Evolutionary conservation across 2,329 filamentous ascomycete species (phyloP), one percentile per base, ranked within the genome.

Genomic region (Colletotrichum costaricense): DNA sequence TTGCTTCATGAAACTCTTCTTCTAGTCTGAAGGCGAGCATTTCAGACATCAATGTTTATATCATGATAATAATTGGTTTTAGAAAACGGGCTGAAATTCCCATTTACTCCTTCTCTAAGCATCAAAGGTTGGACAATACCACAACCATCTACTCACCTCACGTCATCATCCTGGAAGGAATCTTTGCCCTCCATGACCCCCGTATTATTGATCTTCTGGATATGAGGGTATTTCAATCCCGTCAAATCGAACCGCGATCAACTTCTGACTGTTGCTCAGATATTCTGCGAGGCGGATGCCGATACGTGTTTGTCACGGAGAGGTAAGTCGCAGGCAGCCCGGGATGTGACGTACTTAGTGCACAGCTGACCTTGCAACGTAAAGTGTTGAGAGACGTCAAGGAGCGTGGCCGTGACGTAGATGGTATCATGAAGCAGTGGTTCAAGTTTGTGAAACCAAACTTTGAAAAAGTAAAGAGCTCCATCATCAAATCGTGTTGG

Each of bases 361-460:
- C 54, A 60, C 26, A 46, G 49, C 74, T 75, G 63, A 67, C 63
- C 67, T 68, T 22, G 55, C 67, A 76, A 46, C 4, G 1, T 24
- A 5, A 74, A 95, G 93, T 97, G 76, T 86, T 95, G 49, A 93
- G 97, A 79, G 97, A 99, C 83, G 94, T 98, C 26, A 91, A 91
- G 78, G 94, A 98, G 78, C 92, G 97, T 78, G 96, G 94, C 3
- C 90, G 97, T 80, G 96, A 98, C 79, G 93, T 98, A 69, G 94
- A 98, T 80, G 97, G 97, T 54, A 96, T 95, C 79, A 95, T 99
- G 82, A 98, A 98, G 83, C 97, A 99, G 82, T 99, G 97, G 97
- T 98, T 98, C 81, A 86, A 86, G 12, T 99, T 94, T 80, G 97
- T 99, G 56, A 99, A 99, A 83, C 97, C 97, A 3, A 98, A 98